A percentile compares a stretch with the other conserved stretches of the same genome.
Evolutionary conservation across 2,329 filamentous ascomycete genomes (phyloP).

Genomic region (Pseudogymnoascus verrucosus): DNA sequence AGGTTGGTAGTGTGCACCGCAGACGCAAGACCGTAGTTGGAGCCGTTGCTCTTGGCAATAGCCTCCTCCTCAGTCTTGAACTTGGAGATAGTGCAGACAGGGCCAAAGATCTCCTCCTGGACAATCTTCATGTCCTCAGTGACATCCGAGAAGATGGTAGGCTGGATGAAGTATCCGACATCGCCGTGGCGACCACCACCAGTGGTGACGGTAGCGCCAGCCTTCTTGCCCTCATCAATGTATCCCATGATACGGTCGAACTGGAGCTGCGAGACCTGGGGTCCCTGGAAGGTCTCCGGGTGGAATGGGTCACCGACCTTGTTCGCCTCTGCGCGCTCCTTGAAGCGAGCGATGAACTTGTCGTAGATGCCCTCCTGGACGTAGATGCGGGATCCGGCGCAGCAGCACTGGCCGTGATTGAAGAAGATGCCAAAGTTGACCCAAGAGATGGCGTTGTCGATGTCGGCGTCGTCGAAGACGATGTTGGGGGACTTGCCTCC

Average conservation of each 20-base stretch:
- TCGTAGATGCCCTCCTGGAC: conserved; percentile 65
- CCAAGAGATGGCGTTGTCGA: conserved; percentile 55
- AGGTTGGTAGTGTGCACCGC: conserved; percentile 61
- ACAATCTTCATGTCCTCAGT: conserved; percentile 66
- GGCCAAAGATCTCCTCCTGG: conserved; percentile 68
- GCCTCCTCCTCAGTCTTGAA: conserved; percentile 62
- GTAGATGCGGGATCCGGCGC: conserved; percentile 59
- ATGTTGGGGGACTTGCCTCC: conserved; percentile 57
- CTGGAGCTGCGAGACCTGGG: conserved; percentile 61
- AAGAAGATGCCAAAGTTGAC: conserved; percentile 43
- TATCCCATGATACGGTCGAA: conserved; percentile 63
- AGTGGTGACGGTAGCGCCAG: conserved; percentile 54
- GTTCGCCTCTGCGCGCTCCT: conserved; percentile 54
- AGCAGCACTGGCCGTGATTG: conserved; percentile 38
- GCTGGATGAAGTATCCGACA: conserved; percentile 61
- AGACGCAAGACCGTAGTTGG: conserved; percentile 59
- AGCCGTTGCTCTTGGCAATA: conserved; percentile 54
- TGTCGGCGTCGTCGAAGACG: conserved; percentile 52
- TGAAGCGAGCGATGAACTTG: conserved; percentile 59
- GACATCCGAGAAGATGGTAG: conserved; percentile 65
- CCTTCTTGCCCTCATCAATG: conserved; percentile 57
- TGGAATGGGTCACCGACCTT: conserved; percentile 61
- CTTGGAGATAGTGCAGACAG: conserved; percentile 62
- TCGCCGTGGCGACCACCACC: conserved; percentile 59
- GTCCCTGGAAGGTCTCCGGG: conserved; percentile 60